A percentile compares a stretch with the other conserved stretches of the same genome.
Conservation (phyloP, 306 rosid species). For the Chamaecrista fasciculata region DNA sequence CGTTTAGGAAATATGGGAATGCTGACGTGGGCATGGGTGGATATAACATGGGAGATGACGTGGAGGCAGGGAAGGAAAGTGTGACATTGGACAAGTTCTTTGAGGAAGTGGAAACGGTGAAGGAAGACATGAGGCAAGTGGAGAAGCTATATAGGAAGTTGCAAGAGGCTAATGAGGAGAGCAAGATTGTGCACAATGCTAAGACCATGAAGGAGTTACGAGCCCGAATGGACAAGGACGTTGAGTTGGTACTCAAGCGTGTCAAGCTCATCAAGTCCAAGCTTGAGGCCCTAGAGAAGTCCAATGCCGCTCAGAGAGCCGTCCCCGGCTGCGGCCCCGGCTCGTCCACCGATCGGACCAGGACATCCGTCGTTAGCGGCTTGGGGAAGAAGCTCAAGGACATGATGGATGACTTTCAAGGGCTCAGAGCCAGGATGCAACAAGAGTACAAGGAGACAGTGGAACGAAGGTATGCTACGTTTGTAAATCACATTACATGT, state of each 20-base stretch:
- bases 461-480: conserved; percentile 85
- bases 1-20: conserved; percentile 64
- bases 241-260: conserved; percentile 57
- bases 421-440: conserved; percentile 65
- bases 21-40: conserved; percentile 54
- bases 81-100: conserved; percentile 79
- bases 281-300: conserved; percentile 79
- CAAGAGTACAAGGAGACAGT: conserved; percentile 86
- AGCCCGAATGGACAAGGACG: conserved; percentile 73
- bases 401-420: conserved; percentile 83
- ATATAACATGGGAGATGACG: conserved; percentile 49
- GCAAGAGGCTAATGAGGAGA: conserved; percentile 77
- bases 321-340: conserved; percentile 93
- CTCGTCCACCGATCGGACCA: conserved; percentile 83
- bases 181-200: conserved; percentile 75
- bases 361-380: conserved; percentile 88
- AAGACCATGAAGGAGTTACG: conserved; percentile 74
- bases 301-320: conserved; percentile 58
- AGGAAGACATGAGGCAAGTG: conserved; percentile 76
- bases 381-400: conserved; percentile 83
- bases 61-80: conserved; percentile 68
- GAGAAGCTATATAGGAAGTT: conserved; percentile 67
- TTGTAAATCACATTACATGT: too few species aligned
- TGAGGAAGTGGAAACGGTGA: conserved; percentile 83
- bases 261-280: conserved; percentile 73